Conservation (phyloP, 2,329 filamentous ascomycete species). For the Aspergillus ibericus region DNA sequence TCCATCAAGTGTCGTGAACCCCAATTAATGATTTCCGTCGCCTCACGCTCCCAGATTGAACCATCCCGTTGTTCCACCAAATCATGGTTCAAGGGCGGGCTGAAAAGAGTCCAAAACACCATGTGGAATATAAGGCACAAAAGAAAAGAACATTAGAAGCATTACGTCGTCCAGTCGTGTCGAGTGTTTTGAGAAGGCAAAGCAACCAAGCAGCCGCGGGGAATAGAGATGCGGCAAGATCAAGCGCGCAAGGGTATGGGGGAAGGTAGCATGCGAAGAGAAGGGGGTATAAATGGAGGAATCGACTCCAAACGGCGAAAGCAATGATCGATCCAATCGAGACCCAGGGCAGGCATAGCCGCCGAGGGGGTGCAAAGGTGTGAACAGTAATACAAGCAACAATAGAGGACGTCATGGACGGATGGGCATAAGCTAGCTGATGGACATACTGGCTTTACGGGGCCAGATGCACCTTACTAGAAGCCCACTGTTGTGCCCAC, state of each 20-base stretch:
- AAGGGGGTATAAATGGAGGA: constrained; percentile 12
- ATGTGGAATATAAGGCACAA: constrained; percentile 10
- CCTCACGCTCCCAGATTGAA: constrained; percentile 10
- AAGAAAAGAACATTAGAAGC: constrained; percentile 28
- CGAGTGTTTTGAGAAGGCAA: constrained; percentile 25
- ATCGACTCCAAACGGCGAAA: constrained; percentile 9
- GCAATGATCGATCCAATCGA: constrained; percentile 12
- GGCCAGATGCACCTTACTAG: constrained; percentile 13
- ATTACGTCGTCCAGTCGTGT: constrained; percentile 35
- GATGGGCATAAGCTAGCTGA: background rate
- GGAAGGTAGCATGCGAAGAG: constrained; percentile 4
- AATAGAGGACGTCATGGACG: background rate
- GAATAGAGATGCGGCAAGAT: constrained; percentile 8
- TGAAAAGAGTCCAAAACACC: constrained; percentile 13
- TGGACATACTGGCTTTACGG: background rate
- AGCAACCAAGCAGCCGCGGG: constrained; percentile 17
- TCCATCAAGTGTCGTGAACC: constrained; percentile 21
- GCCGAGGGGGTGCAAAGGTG: background rate
- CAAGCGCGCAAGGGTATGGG: constrained; percentile 3
- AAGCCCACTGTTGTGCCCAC: constrained; percentile 37
- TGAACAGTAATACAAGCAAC: background rate
- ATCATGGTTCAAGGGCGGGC: constrained; percentile 6
- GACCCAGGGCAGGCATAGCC: constrained; percentile 10
- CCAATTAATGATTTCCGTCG: constrained; percentile 12
- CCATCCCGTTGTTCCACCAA: constrained; percentile 3